Evolutionary conservation across 1,139 yeast species (phyloP).

Genomic region (Candida sp.): DNA sequence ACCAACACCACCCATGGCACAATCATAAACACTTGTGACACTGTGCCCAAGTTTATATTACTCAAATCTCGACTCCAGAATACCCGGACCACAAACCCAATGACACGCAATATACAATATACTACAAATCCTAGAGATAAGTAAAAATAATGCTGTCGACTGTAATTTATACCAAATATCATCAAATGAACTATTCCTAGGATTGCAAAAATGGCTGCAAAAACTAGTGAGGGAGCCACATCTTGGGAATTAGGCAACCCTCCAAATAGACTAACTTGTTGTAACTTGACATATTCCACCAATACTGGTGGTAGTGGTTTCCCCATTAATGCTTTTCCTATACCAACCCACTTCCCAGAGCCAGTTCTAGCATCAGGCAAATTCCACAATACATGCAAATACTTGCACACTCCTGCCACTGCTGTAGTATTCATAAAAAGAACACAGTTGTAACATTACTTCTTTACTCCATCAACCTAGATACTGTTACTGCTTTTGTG

Average conservation of each 20-base stretch:
- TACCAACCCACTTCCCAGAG: slow-evolving; percentile 26
- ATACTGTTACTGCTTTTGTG: too few species aligned
- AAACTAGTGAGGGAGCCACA: slow-evolving; percentile 27
- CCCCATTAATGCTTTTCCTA: slow-evolving; percentile 25
- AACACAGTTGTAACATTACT: too few species aligned
- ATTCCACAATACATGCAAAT: slow-evolving; percentile 27
- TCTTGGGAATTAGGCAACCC: slow-evolving; percentile 28
- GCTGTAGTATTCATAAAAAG: slow-evolving; percentile 17
- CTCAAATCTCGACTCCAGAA: slow-evolving; percentile 27
- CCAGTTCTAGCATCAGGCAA: slow-evolving; percentile 56
- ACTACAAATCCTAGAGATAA: slow-evolving; percentile 29
- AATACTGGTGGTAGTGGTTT: slow-evolving; percentile 17
- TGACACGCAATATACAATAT: slow-evolving; percentile 23
- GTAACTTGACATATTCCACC: slow-evolving; percentile 13
- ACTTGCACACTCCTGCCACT: slow-evolving; percentile 28
- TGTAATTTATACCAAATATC: slow-evolving; percentile 25
- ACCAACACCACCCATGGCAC: slow-evolving; percentile 31
- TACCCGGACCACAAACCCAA: slow-evolving; percentile 30
- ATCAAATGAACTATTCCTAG: slow-evolving; percentile 21
- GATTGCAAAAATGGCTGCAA: slow-evolving; percentile 26
- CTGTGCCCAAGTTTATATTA: slow-evolving; percentile 23
- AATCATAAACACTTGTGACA: slow-evolving; percentile 31
- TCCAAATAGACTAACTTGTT: slow-evolving; percentile 33
- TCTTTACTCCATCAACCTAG: too few species aligned
- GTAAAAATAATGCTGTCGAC: slow-evolving; percentile 36